Percentiles rank a stretch among this genome's conserved stretches.
Evolutionary conservation across 1,284 basidiomycete species (phyloP).

Genomic region (Schizophyllum commune): DNA sequence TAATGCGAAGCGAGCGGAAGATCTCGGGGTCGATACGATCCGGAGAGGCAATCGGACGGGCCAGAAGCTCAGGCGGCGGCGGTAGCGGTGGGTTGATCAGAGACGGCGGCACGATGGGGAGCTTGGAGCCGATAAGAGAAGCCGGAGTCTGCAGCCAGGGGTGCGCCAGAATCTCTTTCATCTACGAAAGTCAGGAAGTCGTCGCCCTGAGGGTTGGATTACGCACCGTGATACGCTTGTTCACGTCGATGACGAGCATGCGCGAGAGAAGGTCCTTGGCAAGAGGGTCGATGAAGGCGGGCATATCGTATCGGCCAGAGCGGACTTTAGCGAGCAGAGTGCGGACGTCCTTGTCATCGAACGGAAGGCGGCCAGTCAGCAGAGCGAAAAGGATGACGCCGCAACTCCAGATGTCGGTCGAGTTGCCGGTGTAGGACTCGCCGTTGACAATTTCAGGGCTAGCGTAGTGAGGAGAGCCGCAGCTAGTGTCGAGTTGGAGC

Average conservation of each 20-base stretch:
- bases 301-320: slow-evolving; percentile 79
- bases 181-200: slow-evolving; percentile 36
- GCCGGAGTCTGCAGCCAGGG: slow-evolving; percentile 62
- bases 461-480: slow-evolving; percentile 97
- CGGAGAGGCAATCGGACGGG: slow-evolving; percentile 59
- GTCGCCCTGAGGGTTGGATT: not conserved
- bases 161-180: slow-evolving; percentile 81
- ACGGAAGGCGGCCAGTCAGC: slow-evolving; percentile 81
- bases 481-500: slow-evolving; percentile 89
- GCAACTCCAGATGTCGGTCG: slow-evolving; percentile 93
- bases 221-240: slow-evolving; percentile 77
- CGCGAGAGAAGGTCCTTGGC: slow-evolving; percentile 71
- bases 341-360: slow-evolving; percentile 83
- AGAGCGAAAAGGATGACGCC: slow-evolving; percentile 88
- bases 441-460: slow-evolving; percentile 97
- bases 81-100: slow-evolving; percentile 44
- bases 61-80: slow-evolving; percentile 55
- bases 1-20: slow-evolving; percentile 80
- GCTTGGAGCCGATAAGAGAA: slow-evolving; percentile 13
- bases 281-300: slow-evolving; percentile 60
- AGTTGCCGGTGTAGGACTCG: slow-evolving; percentile 87
- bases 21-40: slow-evolving; percentile 82
- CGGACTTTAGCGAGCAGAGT: slow-evolving; percentile 88
- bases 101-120: slow-evolving; percentile 5
- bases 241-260: slow-evolving; percentile 91